Evolutionary conservation across 345 rosid species (phyloP), one percentile per base, ranked within the genome.

Genomic region (Arabis alpina): DNA sequence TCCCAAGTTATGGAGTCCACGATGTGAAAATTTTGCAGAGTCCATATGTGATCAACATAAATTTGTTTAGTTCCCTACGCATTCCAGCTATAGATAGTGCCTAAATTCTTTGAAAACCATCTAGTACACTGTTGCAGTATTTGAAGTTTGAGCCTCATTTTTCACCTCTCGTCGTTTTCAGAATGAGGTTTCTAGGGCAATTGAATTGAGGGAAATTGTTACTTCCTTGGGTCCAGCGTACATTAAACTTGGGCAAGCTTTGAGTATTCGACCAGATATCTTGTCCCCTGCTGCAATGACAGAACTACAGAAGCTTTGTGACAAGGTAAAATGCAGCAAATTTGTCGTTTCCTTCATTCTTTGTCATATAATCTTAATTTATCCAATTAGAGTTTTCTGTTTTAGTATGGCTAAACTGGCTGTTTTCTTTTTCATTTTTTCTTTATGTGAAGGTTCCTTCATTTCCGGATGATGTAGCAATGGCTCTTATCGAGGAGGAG

Each of bases 201-300:
- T 90, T 75, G 98, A 93, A 76, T 54, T 93, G 68, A 87, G 98
- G 86, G 98, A 93, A 40, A 93, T 93, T 52, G 97, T 93, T 15
- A 93, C 98, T 62, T 90, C 98, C 11, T 80, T 93, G 90, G 98
- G 98, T 76, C 98, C 98, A 76, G 97, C 98, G 6, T 93, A 91
- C 68, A 87, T 93, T 59, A 93, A 93, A 77, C 97, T 93, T 72
- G 98, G 98, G 72, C 98, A 93, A 77, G 98, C 98, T 73, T 79
- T 93, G 77, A 93, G 98, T 77, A 93, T 93, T 75, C 93, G 98
- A 34, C 98, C 97, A 6, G 98, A 93, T 80, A 91, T 93, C 54
- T 73, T 93, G 79, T 93, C 98, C 13, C 98, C 98, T 23, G 87
- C 47, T 50, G 98, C 97, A 11, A 93, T 93, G 98, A 75, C 45